Evolutionary conservation across 1,284 basidiomycete species (phyloP).

Genomic region (Sutorius eximius): DNA sequence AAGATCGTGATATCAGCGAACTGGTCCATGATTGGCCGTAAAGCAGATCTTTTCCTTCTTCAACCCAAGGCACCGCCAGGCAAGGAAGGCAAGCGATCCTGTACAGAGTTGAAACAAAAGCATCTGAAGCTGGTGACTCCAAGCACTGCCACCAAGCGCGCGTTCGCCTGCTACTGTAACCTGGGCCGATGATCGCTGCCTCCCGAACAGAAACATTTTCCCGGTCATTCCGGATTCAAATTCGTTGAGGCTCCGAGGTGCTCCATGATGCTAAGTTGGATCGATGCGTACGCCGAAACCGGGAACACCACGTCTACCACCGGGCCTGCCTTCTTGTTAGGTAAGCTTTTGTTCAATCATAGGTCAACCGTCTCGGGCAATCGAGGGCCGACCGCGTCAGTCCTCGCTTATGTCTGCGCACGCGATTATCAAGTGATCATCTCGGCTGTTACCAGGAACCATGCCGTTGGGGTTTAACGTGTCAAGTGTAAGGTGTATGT

Average conservation of each 20-base stretch:
- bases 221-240: background rate
- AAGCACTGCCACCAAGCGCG: background rate
- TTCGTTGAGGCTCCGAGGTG: background rate
- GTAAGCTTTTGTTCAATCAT: background rate
- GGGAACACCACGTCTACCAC: background rate
- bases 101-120: background rate
- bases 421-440: background rate
- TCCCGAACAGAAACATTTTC: background rate
- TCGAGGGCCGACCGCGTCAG: background rate
- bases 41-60: background rate
- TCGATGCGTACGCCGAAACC: background rate
- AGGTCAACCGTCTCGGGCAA: background rate
- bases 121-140: background rate
- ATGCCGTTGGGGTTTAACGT: background rate
- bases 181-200: background rate
- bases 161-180: background rate
- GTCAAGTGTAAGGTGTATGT: too few species aligned
- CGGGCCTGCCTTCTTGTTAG: background rate
- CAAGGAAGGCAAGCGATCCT: background rate
- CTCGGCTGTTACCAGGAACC: background rate
- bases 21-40: background rate
- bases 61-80: background rate
- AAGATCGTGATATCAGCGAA: conserved; percentile 1
- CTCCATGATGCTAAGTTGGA: background rate
- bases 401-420: background rate